These are phyloP conservation scores for Circinella umbellata DNA, from an alignment of 371 early-diverging fungal species.

Conservation along the genomic window DNA sequence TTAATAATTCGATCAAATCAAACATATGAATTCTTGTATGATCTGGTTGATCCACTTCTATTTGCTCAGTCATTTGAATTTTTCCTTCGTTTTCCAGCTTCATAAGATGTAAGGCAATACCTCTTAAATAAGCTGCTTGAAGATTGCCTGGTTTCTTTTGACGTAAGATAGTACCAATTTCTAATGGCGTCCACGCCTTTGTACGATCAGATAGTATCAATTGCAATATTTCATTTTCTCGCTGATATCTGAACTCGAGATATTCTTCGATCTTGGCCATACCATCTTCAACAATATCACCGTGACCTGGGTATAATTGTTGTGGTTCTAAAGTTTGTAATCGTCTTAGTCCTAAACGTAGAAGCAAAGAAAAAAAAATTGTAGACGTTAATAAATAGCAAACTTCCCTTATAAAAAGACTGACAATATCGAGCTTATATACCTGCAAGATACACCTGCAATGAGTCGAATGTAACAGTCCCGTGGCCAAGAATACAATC, in stretches of 20 bases:
- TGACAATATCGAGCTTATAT: too few species aligned
- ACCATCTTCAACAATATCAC: constrained; percentile 42
- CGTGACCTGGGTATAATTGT: constrained; percentile 63
- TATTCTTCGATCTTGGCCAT: constrained; percentile 32
- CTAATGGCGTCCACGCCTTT: constrained; percentile 27
- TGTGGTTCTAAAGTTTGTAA: constrained; percentile 35
- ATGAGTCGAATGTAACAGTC: constrained; percentile 75
- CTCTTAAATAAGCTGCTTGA: constrained; percentile 24
- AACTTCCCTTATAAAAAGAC: too few species aligned
- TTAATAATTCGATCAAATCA: not conserved
- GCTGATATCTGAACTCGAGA: constrained; percentile 21
- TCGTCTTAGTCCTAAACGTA: constrained; percentile 40
- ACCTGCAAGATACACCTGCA: constrained; percentile 64
- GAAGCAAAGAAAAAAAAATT: too few species aligned
- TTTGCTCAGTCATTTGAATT: not conserved
- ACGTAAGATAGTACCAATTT: constrained; percentile 16
- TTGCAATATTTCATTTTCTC: constrained; percentile 35
- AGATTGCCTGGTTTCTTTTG: constrained; percentile 7
- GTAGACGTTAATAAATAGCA: too few species aligned
- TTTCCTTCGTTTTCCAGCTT: constrained; percentile 26
- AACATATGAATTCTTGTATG: not conserved
- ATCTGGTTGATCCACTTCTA: not conserved
- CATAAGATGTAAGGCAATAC: constrained; percentile 25
- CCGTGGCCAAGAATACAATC: constrained; percentile 89
- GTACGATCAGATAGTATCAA: constrained; percentile 26